phyloP scores from a whole-genome alignment of 768 basidiomycete genomes.

The Lactarius deliciosus region DNA sequence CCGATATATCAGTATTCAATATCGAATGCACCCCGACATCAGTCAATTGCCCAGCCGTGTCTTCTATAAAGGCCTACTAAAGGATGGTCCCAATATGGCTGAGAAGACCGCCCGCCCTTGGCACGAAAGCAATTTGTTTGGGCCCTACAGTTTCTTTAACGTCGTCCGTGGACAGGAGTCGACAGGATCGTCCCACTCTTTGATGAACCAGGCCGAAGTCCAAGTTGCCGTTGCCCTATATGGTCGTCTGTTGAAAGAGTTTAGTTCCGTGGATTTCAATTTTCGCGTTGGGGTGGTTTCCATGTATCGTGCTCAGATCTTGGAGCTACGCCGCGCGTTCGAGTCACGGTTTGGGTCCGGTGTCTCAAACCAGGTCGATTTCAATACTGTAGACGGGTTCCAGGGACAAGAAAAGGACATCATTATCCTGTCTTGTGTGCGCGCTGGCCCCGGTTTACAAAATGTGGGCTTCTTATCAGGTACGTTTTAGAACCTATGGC shows the following conservation, averaged over 20 bases:
- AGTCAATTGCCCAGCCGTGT: constrained; percentile 83
- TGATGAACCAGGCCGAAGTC: constrained; percentile 74
- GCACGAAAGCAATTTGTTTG: constrained; percentile 77
- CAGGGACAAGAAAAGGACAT: constrained; percentile 99
- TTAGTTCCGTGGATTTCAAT: constrained; percentile 50
- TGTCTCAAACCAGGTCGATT: constrained; percentile 74
- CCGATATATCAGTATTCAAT: constrained; percentile 74
- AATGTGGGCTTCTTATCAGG: constrained; percentile 89
- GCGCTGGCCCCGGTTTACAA: constrained; percentile 82
- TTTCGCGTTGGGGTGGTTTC: constrained; percentile 73
- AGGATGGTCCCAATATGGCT: constrained; percentile 89
- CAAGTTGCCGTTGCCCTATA: constrained; percentile 77
- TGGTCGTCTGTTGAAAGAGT: constrained; percentile 65
- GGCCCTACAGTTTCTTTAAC: constrained; percentile 89
- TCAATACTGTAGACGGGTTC: constrained; percentile 98
- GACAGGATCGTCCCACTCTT: constrained; percentile 60
- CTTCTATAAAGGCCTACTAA: constrained; percentile 79
- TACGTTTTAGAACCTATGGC: constrained; percentile 33
- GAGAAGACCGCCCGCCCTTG: constrained; percentile 79
- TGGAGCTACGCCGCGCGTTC: constrained; percentile 71
- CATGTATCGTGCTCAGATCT: constrained; percentile 92
- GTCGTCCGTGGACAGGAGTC: constrained; percentile 66
- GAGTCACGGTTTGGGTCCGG: constrained; percentile 65
- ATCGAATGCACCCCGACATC: constrained; percentile 98
- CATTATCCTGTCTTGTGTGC: constrained; percentile 95